These are phyloP conservation scores for Yamadazyma nakazawae DNA, from an alignment of 805 yeast genomes.

Conservation along the genomic window DNA sequence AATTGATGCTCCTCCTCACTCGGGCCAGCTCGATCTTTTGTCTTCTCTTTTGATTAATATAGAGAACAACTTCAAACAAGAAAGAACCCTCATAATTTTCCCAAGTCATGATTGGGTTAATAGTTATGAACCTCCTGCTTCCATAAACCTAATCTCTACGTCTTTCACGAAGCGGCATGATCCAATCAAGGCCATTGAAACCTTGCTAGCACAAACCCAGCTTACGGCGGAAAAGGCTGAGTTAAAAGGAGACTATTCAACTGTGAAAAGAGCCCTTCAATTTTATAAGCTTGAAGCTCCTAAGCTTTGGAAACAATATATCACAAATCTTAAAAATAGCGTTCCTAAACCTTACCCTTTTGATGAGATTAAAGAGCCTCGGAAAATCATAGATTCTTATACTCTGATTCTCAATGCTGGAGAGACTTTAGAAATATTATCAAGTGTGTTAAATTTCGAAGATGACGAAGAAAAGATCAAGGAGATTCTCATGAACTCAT, in stretches of 20 bases:
- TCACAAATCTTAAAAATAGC: background rate
- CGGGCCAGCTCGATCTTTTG: background rate
- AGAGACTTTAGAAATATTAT: background rate
- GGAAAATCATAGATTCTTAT: background rate
- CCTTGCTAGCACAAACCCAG: background rate
- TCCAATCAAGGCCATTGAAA: constrained; percentile 3
- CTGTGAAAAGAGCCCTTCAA: background rate
- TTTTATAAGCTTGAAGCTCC: constrained; percentile 3
- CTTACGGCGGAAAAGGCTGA: background rate
- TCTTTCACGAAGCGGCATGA: background rate
- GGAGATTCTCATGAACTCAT: background rate
- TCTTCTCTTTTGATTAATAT: constrained; percentile 1
- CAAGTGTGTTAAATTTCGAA: constrained; percentile 4
- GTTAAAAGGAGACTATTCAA: background rate
- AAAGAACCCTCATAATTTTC: constrained; percentile 8
- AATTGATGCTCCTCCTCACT: constrained; percentile 1
- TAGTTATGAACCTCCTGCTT: background rate
- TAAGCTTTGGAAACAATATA: background rate
- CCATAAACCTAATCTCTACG: background rate
- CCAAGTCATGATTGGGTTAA: constrained; percentile 6
- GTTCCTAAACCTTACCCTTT: background rate
- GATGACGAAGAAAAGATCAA: constrained; percentile 1
- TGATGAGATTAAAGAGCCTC: background rate
- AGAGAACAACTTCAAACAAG: background rate
- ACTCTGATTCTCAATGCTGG: background rate